These are phyloP conservation scores for Ophiostoma piceae DNA, from an alignment of 2,329 filamentous ascomycete species.

Conservation along the genomic window DNA sequence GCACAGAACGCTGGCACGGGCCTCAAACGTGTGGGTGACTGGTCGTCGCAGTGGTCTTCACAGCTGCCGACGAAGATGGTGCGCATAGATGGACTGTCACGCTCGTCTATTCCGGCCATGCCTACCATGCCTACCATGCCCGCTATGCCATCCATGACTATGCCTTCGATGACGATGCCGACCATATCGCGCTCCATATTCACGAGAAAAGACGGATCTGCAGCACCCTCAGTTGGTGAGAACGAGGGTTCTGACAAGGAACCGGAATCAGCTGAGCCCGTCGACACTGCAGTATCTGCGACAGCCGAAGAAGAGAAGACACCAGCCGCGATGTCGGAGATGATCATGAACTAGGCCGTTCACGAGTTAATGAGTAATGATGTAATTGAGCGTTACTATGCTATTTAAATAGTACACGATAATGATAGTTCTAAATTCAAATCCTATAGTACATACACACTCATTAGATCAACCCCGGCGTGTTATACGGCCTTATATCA, in stretches of 20 bases:
- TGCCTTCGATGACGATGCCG: not conserved
- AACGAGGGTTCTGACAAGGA: not conserved
- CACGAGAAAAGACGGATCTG: not conserved
- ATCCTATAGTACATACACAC: not conserved
- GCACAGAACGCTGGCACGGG: constrained; percentile 46
- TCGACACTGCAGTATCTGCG: not conserved
- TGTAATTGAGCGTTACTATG: not conserved
- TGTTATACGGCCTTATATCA: not conserved
- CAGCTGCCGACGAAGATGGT: constrained; percentile 44
- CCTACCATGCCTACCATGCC: constrained; percentile 32
- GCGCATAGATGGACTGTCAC: constrained; percentile 33
- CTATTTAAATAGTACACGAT: not conserved
- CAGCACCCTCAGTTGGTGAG: not conserved
- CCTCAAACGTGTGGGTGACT: constrained; percentile 32
- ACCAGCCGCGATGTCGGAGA: not conserved
- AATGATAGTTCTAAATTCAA: not conserved
- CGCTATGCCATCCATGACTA: constrained; percentile 26
- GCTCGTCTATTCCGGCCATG: constrained; percentile 31
- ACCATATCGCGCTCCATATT: not conserved
- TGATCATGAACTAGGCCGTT: not conserved
- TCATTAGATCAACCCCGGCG: not conserved
- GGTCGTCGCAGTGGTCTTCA: constrained; percentile 29
- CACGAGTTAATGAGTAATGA: not conserved
- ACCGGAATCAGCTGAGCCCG: not conserved
- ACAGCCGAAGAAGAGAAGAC: not conserved